Percentiles rank a stretch among this genome's conserved stretches.
Conservation (phyloP, 2,329 filamentous ascomycete species). For the Podosphaera aphanis region DNA sequence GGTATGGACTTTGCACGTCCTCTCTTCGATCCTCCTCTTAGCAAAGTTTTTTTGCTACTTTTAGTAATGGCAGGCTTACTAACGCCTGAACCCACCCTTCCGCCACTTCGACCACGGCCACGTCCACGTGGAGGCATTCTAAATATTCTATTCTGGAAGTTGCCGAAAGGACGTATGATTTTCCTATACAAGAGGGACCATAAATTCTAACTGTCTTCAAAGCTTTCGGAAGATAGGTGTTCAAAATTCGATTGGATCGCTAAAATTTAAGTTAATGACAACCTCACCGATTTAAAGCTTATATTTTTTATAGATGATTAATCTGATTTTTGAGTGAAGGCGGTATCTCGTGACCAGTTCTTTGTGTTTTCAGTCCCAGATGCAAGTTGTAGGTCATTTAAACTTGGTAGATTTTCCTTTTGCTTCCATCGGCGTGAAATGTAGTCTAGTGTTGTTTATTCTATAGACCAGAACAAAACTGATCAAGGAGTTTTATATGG, state of each 20-base stretch:
- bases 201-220: not conserved
- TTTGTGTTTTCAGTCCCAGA: not conserved
- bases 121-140: conserved; percentile 6
- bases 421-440: not conserved
- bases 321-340: not conserved
- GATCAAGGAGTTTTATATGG: not conserved
- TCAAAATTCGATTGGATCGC: not conserved
- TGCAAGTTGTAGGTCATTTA: not conserved
- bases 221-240: not conserved
- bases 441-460: not conserved
- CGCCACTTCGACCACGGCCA: conserved; percentile 9
- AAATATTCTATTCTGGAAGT: not conserved
- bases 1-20: conserved; percentile 3
- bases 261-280: not conserved
- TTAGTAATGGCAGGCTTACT: not conserved
- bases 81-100: not conserved
- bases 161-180: not conserved
- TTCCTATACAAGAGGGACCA: not conserved
- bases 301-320: not conserved
- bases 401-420: not conserved
- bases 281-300: not conserved
- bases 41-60: not conserved
- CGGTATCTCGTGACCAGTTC: not conserved
- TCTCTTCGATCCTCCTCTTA: conserved; percentile 1
- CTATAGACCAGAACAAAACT: not conserved